These are phyloP conservation scores for Gonapodya prolifera DNA, from an alignment of 192 early-diverging fungal species.

Conservation along the genomic window DNA sequence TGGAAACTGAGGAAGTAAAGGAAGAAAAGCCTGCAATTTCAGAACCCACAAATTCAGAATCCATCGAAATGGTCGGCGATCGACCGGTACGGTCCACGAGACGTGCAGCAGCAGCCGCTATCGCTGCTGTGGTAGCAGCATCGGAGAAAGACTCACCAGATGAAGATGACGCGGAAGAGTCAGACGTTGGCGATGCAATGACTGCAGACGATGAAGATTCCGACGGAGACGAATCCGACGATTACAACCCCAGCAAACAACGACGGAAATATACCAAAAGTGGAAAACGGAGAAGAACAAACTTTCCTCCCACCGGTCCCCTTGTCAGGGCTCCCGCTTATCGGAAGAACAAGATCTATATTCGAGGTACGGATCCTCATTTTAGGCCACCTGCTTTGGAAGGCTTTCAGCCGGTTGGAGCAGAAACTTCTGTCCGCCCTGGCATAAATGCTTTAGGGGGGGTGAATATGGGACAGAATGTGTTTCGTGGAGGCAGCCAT, in stretches of 20 bases:
- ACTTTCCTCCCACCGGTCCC: neutral
- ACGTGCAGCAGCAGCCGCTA: neutral
- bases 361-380: too few species aligned
- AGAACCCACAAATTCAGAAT: neutral
- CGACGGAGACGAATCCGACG: neutral
- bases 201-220: neutral
- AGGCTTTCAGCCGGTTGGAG: too few species aligned
- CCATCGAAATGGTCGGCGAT: too few species aligned
- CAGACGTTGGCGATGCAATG: neutral
- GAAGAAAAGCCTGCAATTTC: too few species aligned
- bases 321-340: too few species aligned
- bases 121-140: neutral
- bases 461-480: too few species aligned
- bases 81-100: neutral
- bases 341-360: too few species aligned
- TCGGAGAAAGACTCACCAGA: neutral
- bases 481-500: too few species aligned
- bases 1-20: neutral
- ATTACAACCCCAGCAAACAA: neutral
- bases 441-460: too few species aligned
- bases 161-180: neutral
- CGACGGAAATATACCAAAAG: neutral
- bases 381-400: too few species aligned
- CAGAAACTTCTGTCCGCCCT: too few species aligned
- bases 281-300: neutral